phyloP scores from a whole-genome alignment of 1,284 basidiomycete genomes.

The Paramarasmius palmivorus region DNA sequence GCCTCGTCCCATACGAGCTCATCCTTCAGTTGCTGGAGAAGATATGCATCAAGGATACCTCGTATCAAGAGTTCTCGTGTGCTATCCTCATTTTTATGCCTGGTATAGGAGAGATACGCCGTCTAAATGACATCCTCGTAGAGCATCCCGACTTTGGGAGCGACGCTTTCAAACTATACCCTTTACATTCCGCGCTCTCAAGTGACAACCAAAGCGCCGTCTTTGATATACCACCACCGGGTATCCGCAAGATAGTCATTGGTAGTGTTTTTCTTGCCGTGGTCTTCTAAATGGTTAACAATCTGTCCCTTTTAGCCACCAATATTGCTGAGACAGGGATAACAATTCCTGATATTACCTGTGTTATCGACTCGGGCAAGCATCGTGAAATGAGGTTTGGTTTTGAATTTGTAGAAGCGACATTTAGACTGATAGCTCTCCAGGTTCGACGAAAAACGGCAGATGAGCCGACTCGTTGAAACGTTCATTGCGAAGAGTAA shows the following conservation, averaged over 20 bases:
- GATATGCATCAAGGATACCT: constrained; percentile 75
- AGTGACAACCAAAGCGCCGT: constrained; percentile 90
- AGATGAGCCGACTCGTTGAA: constrained; percentile 91
- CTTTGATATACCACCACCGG: constrained; percentile 83
- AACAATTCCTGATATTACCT: constrained; percentile 97
- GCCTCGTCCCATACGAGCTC: constrained; percentile 88
- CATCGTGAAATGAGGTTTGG: constrained; percentile 87
- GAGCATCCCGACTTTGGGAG: constrained; percentile 80
- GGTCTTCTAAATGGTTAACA: no score
- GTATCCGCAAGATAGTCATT: constrained; percentile 90
- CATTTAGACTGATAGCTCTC: background rate
- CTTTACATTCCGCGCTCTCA: constrained; percentile 92
- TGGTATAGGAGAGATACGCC: constrained; percentile 90
- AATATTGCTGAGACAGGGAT: constrained; percentile 93
- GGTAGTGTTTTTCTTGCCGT: constrained; percentile 43
- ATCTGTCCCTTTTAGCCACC: no score
- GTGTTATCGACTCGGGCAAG: constrained; percentile 95
- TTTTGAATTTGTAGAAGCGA: background rate
- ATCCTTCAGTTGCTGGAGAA: constrained; percentile 85
- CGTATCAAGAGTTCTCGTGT: constrained; percentile 64
- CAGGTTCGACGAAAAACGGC: constrained; percentile 97
- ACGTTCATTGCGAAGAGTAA: constrained; percentile 94
- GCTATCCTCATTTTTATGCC: constrained; percentile 95
- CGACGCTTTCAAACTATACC: constrained; percentile 76
- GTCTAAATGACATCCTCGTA: constrained; percentile 79